Conservation (phyloP, 140 eudicot species). For the Oenanthe javanica region DNA sequence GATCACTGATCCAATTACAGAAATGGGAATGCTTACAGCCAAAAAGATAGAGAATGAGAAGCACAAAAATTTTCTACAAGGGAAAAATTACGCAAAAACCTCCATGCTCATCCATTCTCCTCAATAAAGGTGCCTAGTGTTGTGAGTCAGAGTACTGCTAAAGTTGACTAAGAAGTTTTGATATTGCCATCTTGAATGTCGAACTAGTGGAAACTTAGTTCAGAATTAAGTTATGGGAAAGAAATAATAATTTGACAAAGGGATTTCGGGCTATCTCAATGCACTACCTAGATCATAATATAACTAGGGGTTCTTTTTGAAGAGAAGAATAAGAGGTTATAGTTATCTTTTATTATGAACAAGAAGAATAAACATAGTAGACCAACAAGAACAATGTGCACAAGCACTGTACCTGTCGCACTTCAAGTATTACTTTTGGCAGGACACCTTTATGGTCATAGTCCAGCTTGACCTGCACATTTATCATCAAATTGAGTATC, state of each 20-base stretch:
- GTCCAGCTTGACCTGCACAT: conserved; percentile 61
- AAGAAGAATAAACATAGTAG: background rate
- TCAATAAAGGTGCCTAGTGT: background rate
- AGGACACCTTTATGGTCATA: conserved; percentile 80
- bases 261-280: background rate
- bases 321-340: background rate
- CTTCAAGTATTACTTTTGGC: conserved; percentile 72
- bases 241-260: background rate
- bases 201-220: background rate
- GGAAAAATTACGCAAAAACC: background rate
- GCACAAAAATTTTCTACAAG: background rate
- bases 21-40: background rate
- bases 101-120: background rate
- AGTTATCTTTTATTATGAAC: background rate
- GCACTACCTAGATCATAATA: background rate
- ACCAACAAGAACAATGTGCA: background rate
- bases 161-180: background rate
- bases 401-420: conserved; percentile 58
- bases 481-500: conserved; percentile 7
- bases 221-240: background rate
- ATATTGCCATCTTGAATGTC: background rate
- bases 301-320: background rate
- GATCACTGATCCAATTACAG: background rate
- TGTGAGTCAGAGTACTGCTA: background rate
- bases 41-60: background rate